phyloP scores from a whole-genome alignment of 2,329 filamentous ascomycete genomes.

The Xylariaceae sp. region DNA sequence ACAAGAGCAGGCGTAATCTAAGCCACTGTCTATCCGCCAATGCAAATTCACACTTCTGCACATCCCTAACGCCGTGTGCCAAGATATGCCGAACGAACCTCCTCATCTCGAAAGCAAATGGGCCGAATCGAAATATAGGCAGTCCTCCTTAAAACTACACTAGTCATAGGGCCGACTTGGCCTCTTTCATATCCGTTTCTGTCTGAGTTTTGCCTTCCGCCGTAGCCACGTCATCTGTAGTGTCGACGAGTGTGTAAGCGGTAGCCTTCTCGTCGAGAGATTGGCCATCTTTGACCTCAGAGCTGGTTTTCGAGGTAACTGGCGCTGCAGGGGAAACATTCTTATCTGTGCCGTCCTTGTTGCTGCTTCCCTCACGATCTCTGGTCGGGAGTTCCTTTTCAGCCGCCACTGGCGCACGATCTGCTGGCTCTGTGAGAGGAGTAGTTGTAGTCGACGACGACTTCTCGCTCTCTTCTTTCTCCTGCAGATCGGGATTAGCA shows the following conservation, averaged over 20 bases:
- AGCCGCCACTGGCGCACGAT: conserved; percentile 12
- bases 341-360: conserved; percentile 8
- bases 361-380: conserved; percentile 11
- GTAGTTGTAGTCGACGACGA: conserved; percentile 5
- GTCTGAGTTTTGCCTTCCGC: background rate
- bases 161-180: background rate
- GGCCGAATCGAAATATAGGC: background rate
- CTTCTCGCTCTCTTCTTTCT: conserved; percentile 13
- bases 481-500: conserved; percentile 17
- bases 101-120: background rate
- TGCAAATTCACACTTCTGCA: background rate
- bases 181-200: background rate
- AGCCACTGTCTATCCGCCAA: background rate
- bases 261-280: background rate
- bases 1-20: background rate
- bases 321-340: background rate
- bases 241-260: conserved; percentile 2
- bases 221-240: background rate
- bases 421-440: conserved; percentile 8
- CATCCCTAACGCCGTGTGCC: background rate
- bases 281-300: background rate
- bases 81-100: background rate
- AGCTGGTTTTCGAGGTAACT: background rate
- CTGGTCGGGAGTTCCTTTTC: conserved; percentile 10
- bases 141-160: background rate